These are phyloP conservation scores for Melocanna baccifera DNA, from an alignment of 176 grass and related monocot species.

Conservation along the genomic window DNA sequence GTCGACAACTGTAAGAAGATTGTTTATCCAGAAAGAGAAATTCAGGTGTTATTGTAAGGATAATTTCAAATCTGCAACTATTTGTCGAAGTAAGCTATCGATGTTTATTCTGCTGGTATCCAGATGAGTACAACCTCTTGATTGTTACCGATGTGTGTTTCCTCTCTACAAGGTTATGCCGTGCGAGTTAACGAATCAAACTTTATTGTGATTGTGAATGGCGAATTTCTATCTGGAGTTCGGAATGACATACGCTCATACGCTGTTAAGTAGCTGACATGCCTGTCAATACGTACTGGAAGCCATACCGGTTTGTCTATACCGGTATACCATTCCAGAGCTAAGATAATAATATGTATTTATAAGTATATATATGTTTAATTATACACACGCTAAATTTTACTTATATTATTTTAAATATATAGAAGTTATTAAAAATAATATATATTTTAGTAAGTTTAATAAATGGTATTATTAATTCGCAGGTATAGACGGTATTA, in stretches of 20 bases:
- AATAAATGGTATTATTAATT: no score
- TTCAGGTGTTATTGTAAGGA: background rate
- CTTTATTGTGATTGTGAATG: background rate
- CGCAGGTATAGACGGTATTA: no score
- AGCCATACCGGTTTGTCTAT: no score
- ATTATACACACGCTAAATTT: no score
- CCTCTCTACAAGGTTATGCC: background rate
- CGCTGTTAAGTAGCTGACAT: no score
- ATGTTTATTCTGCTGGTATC: background rate
- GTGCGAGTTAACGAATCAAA: background rate
- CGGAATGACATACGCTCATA: background rate
- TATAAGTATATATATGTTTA: no score
- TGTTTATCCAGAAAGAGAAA: background rate
- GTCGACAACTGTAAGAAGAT: background rate
- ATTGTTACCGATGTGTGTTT: background rate
- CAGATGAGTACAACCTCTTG: background rate
- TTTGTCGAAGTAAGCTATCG: background rate
- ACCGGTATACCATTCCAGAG: no score
- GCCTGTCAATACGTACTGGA: no score
- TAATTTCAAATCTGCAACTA: background rate
- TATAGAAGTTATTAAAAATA: no score
- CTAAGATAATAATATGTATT: no score
- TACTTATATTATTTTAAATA: no score
- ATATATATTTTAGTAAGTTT: no score
- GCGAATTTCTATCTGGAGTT: background rate